phyloP scores from a whole-genome alignment of 257 asterid genomes.

The Solanum corneliomulleri region DNA sequence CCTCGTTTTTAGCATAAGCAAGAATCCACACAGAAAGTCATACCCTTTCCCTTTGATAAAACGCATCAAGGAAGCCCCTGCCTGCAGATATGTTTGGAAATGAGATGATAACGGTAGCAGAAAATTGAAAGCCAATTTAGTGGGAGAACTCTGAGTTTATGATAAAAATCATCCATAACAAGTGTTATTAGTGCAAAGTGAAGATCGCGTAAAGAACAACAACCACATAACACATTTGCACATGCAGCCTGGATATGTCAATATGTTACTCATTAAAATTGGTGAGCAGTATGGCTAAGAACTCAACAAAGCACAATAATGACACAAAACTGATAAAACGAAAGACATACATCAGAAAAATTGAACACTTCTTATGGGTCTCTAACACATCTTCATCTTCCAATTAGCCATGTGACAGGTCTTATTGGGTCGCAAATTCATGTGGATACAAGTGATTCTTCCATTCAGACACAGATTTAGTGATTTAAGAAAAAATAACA shows the following conservation, averaged over 20 bases:
- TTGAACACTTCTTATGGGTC: not conserved
- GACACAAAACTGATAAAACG: not conserved
- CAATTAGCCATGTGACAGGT: not conserved
- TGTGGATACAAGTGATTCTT: not conserved
- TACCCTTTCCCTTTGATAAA: conserved; percentile 79
- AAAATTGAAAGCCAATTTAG: not conserved
- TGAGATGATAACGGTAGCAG: not conserved
- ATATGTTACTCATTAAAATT: not conserved
- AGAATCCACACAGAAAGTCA: not conserved
- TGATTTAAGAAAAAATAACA: not conserved
- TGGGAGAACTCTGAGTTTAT: not conserved
- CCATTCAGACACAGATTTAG: not conserved
- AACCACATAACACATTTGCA: not conserved
- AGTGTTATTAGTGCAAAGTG: not conserved
- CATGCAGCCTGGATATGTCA: not conserved
- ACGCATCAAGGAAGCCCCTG: conserved; percentile 65
- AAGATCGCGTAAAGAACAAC: not conserved
- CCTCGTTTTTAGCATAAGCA: not conserved
- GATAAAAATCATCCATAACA: not conserved
- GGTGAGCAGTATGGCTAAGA: not conserved
- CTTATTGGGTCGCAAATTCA: not conserved
- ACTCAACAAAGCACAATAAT: not conserved
- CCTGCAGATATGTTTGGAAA: conserved; percentile 37
- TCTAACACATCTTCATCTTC: not conserved
- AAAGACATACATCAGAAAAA: not conserved